phyloP scores from a whole-genome alignment of 306 rosid genomes.

The Gastrolobium villosum region DNA sequence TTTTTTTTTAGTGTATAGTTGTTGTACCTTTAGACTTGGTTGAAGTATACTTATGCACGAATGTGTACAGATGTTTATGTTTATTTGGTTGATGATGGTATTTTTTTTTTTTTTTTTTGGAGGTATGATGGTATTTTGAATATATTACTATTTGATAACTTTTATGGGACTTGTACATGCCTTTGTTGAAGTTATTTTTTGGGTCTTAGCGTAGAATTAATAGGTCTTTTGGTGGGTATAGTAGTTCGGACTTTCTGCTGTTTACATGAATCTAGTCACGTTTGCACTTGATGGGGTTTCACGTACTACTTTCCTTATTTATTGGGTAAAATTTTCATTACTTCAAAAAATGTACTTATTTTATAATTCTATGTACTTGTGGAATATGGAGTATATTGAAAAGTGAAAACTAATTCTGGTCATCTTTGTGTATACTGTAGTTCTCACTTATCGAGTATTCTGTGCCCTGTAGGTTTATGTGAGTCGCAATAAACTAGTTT shows the following conservation, averaged over 20 bases:
- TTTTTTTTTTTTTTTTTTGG: too few species aligned
- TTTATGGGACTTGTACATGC: slow-evolving; percentile 26
- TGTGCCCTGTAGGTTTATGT: slow-evolving; percentile 26
- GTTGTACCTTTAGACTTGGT: slow-evolving; percentile 32
- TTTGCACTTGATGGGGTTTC: slow-evolving; percentile 37
- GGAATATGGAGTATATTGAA: not conserved
- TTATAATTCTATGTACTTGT: slow-evolving; percentile 11
- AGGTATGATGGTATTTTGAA: slow-evolving; percentile 41
- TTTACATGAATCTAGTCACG: slow-evolving; percentile 20
- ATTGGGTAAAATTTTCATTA: not conserved
- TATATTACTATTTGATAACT: slow-evolving; percentile 13
- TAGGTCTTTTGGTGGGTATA: slow-evolving; percentile 7
- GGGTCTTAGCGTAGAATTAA: slow-evolving; percentile 17
- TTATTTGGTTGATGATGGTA: slow-evolving; percentile 45
- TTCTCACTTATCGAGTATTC: slow-evolving; percentile 37
- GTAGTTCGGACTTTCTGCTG: slow-evolving; percentile 17
- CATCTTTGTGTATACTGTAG: slow-evolving; percentile 45
- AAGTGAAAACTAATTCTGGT: slow-evolving; percentile 26
- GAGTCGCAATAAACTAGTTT: slow-evolving; percentile 30
- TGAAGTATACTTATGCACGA: slow-evolving; percentile 38
- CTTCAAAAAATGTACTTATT: slow-evolving; percentile 40
- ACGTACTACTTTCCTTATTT: slow-evolving; percentile 2
- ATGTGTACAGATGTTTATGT: slow-evolving; percentile 37
- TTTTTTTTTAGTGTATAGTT: slow-evolving; percentile 35
- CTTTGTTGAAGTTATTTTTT: slow-evolving; percentile 40